A percentile compares a stretch with the other conserved stretches of the same genome.
Conservation (phyloP, 148 eudicot genomes). For the Camellia lanceoleosa region DNA sequence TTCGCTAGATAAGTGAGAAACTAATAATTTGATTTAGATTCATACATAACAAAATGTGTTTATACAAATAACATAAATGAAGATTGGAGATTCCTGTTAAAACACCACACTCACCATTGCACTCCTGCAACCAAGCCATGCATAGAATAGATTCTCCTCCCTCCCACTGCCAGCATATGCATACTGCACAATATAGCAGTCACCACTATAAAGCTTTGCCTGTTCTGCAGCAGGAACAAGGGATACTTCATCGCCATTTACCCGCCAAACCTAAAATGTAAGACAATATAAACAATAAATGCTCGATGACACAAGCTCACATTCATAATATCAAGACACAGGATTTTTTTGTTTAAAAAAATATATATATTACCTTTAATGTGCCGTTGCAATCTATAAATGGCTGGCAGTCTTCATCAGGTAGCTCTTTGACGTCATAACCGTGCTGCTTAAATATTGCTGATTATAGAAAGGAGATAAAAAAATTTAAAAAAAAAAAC, state of each 20-base stretch:
- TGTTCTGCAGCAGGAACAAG: constrained; percentile 31
- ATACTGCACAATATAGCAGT: constrained; percentile 47
- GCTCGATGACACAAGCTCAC: neutral
- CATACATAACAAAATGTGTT: neutral
- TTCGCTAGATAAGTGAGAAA: neutral
- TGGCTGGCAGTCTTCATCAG: constrained; percentile 36
- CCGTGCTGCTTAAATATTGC: constrained; percentile 52
- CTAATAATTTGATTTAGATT: neutral
- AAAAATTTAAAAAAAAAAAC: neutral
- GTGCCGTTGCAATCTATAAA: constrained; percentile 36
- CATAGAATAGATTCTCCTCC: constrained; percentile 39
- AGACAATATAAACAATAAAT: neutral
- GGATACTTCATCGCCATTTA: constrained; percentile 27
- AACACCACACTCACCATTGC: constrained; percentile 23
- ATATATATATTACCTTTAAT: constrained; percentile 24
- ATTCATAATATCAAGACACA: neutral
- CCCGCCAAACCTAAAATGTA: constrained; percentile 41
- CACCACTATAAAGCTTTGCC: constrained; percentile 37
- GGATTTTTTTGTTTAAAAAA: neutral
- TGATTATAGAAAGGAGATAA: constrained; percentile 18
- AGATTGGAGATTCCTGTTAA: neutral
- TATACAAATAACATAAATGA: neutral
- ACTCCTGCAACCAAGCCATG: constrained; percentile 49
- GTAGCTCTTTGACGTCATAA: constrained; percentile 42
- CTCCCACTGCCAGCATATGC: constrained; percentile 31